Evolutionary conservation across 257 asterid genomes (phyloP).

Genomic region (Lycium barbarum): DNA sequence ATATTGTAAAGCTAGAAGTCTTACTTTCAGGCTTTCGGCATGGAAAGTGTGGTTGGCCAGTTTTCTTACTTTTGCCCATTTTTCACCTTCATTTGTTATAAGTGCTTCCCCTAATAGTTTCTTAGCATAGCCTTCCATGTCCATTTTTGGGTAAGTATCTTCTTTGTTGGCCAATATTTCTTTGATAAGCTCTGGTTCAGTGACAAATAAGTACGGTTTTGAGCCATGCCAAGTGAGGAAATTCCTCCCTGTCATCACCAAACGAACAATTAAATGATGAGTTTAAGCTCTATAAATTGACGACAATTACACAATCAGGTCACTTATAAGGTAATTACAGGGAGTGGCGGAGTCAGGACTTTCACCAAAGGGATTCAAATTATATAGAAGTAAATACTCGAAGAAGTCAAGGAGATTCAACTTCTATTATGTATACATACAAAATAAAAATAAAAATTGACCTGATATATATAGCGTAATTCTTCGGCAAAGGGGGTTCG

Average conservation of each 20-base stretch:
- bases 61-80: slow-evolving; percentile 71
- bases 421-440: neutral
- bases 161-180: slow-evolving; percentile 63
- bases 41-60: slow-evolving; percentile 68
- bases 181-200: slow-evolving; percentile 61
- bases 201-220: slow-evolving; percentile 58
- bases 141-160: slow-evolving; percentile 59
- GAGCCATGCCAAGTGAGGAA: slow-evolving; percentile 67
- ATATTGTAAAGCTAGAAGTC: neutral
- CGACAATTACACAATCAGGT: neutral
- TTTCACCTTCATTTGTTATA: slow-evolving; percentile 63
- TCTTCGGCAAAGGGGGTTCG: neutral
- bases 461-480: neutral
- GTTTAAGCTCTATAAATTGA: neutral
- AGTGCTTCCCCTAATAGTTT: slow-evolving; percentile 76
- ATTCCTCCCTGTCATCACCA: slow-evolving; percentile 48
- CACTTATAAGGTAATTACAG: neutral
- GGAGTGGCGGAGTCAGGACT: neutral
- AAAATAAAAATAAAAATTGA: neutral
- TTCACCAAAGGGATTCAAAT: neutral
- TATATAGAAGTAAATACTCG: too few species aligned
- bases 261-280: neutral
- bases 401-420: neutral
- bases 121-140: slow-evolving; percentile 65
- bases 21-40: slow-evolving; percentile 65